A percentile compares a stretch with the other conserved stretches of the same genome.
Conservation (phyloP, 1,284 basidiomycete species). For the Tremellales sp. region DNA sequence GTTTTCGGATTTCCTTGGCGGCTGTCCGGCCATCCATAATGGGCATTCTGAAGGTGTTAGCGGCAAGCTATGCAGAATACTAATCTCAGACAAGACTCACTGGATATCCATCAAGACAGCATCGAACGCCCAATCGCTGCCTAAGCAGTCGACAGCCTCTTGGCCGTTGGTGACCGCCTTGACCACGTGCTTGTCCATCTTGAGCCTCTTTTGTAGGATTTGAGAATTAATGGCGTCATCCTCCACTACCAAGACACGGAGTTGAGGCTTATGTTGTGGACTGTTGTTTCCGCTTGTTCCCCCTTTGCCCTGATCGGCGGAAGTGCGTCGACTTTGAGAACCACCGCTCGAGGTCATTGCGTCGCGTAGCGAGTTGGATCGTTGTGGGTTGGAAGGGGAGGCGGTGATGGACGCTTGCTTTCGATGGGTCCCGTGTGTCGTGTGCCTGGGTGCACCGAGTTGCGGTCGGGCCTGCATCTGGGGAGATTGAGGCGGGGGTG, state of each 20-base stretch:
- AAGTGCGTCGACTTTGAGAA: not conserved
- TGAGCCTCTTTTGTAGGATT: slow-evolving; percentile 67
- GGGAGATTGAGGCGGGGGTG: no score
- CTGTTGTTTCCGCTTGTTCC: no score
- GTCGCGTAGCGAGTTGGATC: no score
- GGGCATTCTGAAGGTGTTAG: slow-evolving; percentile 61
- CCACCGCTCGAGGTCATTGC: no score
- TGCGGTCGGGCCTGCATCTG: no score
- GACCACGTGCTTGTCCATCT: slow-evolving; percentile 64
- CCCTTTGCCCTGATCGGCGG: not conserved
- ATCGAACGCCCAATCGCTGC: slow-evolving; percentile 60
- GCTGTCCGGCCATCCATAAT: slow-evolving; percentile 74
- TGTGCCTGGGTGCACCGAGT: no score
- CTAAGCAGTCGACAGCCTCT: slow-evolving; percentile 64
- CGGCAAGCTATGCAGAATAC: no score
- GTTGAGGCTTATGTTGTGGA: not conserved
- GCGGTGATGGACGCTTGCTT: no score
- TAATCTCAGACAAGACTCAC: slow-evolving; percentile 49
- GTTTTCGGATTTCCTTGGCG: slow-evolving; percentile 62
- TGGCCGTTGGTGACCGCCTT: slow-evolving; percentile 70
- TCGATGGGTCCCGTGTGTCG: no score
- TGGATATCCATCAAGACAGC: slow-evolving; percentile 80
- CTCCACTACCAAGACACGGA: slow-evolving; percentile 70
- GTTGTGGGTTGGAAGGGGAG: no score
- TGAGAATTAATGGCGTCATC: slow-evolving; percentile 69